Conservation (phyloP, 495 filamentous ascomycete genomes). For the Penicillium coffeae region DNA sequence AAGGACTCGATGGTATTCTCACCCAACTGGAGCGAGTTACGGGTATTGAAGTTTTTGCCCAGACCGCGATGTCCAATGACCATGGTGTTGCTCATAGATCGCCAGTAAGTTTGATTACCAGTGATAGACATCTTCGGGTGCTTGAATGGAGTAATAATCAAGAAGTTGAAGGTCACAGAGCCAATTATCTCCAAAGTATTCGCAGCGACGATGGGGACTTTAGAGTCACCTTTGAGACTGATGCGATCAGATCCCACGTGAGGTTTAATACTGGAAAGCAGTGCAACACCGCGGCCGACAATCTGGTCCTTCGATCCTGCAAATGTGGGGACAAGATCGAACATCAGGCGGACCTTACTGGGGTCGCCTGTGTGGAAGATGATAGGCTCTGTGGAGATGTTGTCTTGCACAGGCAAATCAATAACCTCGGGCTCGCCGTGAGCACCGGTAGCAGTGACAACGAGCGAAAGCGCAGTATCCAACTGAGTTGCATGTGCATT, state of each 20-base stretch:
- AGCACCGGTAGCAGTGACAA: conserved; percentile 86
- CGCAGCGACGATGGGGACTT: conserved; percentile 81
- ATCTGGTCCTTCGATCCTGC: conserved; percentile 82
- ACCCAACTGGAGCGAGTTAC: conserved; percentile 84
- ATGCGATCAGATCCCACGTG: conserved; percentile 75
- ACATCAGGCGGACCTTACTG: conserved; percentile 79
- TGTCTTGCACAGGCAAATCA: conserved; percentile 90
- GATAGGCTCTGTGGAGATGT: conserved; percentile 88
- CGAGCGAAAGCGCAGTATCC: conserved; percentile 87
- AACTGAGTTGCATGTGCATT: conserved; percentile 88
- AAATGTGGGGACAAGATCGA: conserved; percentile 97
- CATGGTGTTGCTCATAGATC: conserved; percentile 74
- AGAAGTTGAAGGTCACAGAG: conserved; percentile 91
- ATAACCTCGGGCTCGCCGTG: conserved; percentile 81
- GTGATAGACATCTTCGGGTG: conserved; percentile 92
- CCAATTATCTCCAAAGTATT: conserved; percentile 87
- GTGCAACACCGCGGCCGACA: conserved; percentile 86
- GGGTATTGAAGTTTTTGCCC: conserved; percentile 82
- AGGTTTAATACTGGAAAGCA: conserved; percentile 80
- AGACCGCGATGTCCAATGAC: conserved; percentile 90
- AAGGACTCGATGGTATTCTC: conserved; percentile 96
- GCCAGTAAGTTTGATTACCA: conserved; percentile 92
- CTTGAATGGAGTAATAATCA: conserved; percentile 89
- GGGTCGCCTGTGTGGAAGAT: conserved; percentile 76
- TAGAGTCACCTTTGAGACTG: conserved; percentile 88